Conservation (phyloP, 2,329 filamentous ascomycete species). For the Penicillium crustosum region DNA sequence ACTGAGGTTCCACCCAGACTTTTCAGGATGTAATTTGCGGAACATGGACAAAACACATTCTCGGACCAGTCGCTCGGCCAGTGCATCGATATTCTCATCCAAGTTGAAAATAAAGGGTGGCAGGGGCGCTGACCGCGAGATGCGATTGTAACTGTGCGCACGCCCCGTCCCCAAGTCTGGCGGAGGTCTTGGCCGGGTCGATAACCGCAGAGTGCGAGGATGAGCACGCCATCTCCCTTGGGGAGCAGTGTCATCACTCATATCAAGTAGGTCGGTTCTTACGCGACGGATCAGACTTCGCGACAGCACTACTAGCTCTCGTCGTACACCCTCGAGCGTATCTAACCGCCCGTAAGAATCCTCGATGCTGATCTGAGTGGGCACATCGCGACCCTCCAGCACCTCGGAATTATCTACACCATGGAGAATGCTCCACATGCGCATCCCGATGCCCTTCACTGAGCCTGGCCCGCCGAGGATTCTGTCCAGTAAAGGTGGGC, state of each 20-base stretch:
- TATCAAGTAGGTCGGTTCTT: slow-evolving; percentile 69
- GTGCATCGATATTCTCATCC: slow-evolving; percentile 55
- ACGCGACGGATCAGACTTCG: slow-evolving; percentile 73
- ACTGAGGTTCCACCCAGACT: slow-evolving; percentile 73
- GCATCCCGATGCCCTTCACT: slow-evolving; percentile 68
- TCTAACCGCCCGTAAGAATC: slow-evolving; percentile 80
- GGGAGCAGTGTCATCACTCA: slow-evolving; percentile 41
- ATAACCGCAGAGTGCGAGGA: slow-evolving; percentile 77
- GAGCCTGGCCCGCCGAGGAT: slow-evolving; percentile 69
- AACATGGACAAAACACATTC: slow-evolving; percentile 72
- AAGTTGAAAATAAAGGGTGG: slow-evolving; percentile 72
- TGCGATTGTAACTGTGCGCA: slow-evolving; percentile 63
- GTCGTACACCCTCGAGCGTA: slow-evolving; percentile 61
- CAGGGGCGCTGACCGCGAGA: slow-evolving; percentile 72
- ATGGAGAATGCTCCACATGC: slow-evolving; percentile 76
- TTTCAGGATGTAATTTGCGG: slow-evolving; percentile 68
- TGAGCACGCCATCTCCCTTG: slow-evolving; percentile 69
- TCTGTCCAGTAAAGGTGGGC: slow-evolving; percentile 63
- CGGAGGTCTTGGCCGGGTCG: slow-evolving; percentile 64
- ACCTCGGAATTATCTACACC: slow-evolving; percentile 77
- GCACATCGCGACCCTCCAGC: slow-evolving; percentile 67
- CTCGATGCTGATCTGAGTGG: slow-evolving; percentile 89
- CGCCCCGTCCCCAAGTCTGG: slow-evolving; percentile 53
- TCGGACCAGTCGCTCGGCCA: slow-evolving; percentile 68
- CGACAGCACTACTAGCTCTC: slow-evolving; percentile 68